Evolutionary conservation across 1,284 basidiomycete genomes (phyloP), one percentile per base, ranked within the genome.

Genomic region (Apiotrichum siamense): DNA sequence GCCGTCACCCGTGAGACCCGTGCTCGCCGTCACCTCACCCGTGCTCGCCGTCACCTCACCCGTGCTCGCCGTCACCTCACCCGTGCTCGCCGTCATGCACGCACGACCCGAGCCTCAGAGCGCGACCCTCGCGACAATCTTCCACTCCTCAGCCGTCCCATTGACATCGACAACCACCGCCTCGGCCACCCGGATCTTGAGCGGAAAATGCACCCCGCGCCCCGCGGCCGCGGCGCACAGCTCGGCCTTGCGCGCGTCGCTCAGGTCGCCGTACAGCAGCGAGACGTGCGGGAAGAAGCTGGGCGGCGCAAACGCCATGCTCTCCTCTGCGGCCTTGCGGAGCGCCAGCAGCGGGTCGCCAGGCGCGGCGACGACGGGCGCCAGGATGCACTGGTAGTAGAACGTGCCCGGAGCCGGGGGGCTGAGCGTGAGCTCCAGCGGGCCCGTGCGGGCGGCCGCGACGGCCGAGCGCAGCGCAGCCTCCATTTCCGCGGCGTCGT

Each of bases 341-440:
- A 70, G 51, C 3, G 38, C 48, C 11, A 57, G 44, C 2, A 70
- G 54, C 17, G 26, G 35, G 12, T 37, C 15, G 10, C 36, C 40
- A 5, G 33, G 21, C 0, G 39, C 29, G 2, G 56, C 51, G 15
- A 52, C 45, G 32, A 70, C 59, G 2, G 67, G 63, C 6, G 60
- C 32, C 3, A 71, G 61, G 7, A 71, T 65, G 23, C 57, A 63
- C 52, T 71, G 69, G 54, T 60, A 69, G 54, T 65, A 69, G 20
- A 33, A 31, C 20, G 41, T 31, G n/a, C 36, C 45, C 11, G n/a
- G 12, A 12, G 20, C 23, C 17, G 41, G 44, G 12, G 21, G 10
- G 11, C 42, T 18, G 32, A 45, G 44, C n/a, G 47, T 48, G 32
- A 48, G 31, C 13, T 31, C 24, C 24, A 37, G 11, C 20, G 44